Evolutionary conservation across 768 basidiomycete genomes (phyloP).

Genomic region (Boletus tylopilopsis): DNA sequence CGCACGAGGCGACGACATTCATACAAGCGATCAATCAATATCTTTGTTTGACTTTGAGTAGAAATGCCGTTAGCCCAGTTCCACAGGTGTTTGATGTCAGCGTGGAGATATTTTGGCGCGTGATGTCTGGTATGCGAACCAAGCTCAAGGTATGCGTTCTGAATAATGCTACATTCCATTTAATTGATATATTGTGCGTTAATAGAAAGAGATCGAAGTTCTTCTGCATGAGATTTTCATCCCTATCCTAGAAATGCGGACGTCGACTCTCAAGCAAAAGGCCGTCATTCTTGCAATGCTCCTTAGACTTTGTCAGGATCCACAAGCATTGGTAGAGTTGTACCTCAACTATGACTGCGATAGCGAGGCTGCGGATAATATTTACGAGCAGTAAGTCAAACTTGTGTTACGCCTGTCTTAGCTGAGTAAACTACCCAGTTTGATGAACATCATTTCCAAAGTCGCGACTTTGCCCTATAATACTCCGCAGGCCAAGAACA

Average conservation of each 20-base stretch:
- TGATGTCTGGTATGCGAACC: constrained; percentile 89
- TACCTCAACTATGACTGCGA: constrained; percentile 99
- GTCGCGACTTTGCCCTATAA: constrained; percentile 63
- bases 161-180: not conserved
- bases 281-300: constrained; percentile 88
- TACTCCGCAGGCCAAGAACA: constrained; percentile 43
- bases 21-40: constrained; percentile 95
- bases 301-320: constrained; percentile 86
- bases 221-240: constrained; percentile 98
- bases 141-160: constrained; percentile 78
- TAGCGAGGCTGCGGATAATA: constrained; percentile 89
- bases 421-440: constrained; percentile 36
- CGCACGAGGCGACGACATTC: constrained; percentile 84
- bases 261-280: constrained; percentile 93
- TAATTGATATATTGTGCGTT: constrained; percentile 7
- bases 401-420: constrained; percentile 1
- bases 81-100: constrained; percentile 97
- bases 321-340: constrained; percentile 95
- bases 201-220: constrained; percentile 97
- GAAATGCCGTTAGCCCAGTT: constrained; percentile 94
- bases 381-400: constrained; percentile 81
- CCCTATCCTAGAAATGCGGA: constrained; percentile 97
- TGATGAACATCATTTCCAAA: constrained; percentile 96
- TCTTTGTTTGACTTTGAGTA: constrained; percentile 85
- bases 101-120: constrained; percentile 98